Evolutionary conservation across 139 green algal genomes (phyloP).

Genomic region (Choricystis sp.): DNA sequence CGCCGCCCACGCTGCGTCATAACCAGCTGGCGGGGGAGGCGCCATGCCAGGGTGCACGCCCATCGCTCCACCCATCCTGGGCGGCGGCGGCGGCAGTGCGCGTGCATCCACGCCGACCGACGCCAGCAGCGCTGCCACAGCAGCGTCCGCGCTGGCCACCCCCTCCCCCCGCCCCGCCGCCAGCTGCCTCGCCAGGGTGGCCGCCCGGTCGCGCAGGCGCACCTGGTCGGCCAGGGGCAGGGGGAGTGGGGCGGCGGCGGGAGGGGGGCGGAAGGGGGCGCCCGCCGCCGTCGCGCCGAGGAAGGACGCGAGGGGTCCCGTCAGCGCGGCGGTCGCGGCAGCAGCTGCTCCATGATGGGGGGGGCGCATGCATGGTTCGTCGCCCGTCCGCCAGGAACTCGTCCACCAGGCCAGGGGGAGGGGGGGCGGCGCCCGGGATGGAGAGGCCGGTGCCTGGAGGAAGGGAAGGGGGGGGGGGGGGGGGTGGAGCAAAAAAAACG

Average conservation of each 20-base stretch:
- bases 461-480: too few relatives aligned
- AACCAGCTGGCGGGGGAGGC: not conserved
- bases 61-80: constrained; percentile 16
- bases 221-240: constrained; percentile 25
- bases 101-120: constrained; percentile 49
- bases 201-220: constrained; percentile 52
- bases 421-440: not conserved
- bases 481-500: too few relatives aligned
- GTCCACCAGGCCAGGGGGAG: not conserved
- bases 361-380: not conserved
- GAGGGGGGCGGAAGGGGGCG: constrained; percentile 10
- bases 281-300: constrained; percentile 30
- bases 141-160: not conserved
- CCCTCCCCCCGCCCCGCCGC: constrained; percentile 6
- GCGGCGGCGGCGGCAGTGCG: constrained; percentile 22
- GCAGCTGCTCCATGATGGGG: not conserved
- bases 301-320: constrained; percentile 54
- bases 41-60: constrained; percentile 1
- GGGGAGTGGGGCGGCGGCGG: constrained; percentile 1
- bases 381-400: not conserved
- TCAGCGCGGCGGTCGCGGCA: too few relatives aligned
- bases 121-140: constrained; percentile 40
- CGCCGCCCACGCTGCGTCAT: constrained; percentile 20
- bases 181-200: constrained; percentile 62
- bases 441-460: too few relatives aligned